Evolutionary conservation across 2,329 filamentous ascomycete genomes (phyloP), one percentile per base, ranked within the genome.

Genomic region (Colletotrichum scovillei): DNA sequence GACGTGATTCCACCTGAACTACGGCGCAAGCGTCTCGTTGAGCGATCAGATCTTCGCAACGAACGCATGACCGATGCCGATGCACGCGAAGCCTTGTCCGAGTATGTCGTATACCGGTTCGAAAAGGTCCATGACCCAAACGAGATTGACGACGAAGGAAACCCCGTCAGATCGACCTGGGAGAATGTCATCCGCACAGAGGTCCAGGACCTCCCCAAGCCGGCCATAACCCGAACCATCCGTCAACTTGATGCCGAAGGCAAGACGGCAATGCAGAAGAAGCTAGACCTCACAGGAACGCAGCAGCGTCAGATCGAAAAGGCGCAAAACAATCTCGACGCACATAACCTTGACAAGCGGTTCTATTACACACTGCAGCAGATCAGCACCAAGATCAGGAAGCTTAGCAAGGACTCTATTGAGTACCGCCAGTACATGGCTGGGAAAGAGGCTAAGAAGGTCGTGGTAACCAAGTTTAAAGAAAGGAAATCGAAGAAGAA

Each of bases 331-430:
- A 75, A 80, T 1, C 78, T 88, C 11, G 77, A 80, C 19, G 46
- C 66, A 2, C 49, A 52, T 5, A 85, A 88, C 19, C 66, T 53
- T 3, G 85, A 88, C 49, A 67, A 56, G 2, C 81, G 82, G 6
- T 88, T 80, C 69, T 76, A 81, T 30, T 85, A 84, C 72, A 79
- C 80, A 19, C 78, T 89, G 5, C 84, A 79, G 16, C 87, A 89
- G 76, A 77, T 89, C 7, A 83, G 88, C 49, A 82, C 82, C 30
- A 80, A 83, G 67, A 76, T 82, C 4, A 81, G 78, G 65, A 76
- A 77, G 49, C 74, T 82, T 26, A 74, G 75, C 12, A 72, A 73
- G n/a, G 76, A 78, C 57, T 55, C 66, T n/a, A 14, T 60, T 3
- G 59, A 60, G 38, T 72, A 74, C 32, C 67, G 57, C 24, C 60